These are phyloP conservation scores for Aureobasidium mangrovei DNA, from an alignment of 2,329 filamentous ascomycete species.

Conservation along the genomic window DNA sequence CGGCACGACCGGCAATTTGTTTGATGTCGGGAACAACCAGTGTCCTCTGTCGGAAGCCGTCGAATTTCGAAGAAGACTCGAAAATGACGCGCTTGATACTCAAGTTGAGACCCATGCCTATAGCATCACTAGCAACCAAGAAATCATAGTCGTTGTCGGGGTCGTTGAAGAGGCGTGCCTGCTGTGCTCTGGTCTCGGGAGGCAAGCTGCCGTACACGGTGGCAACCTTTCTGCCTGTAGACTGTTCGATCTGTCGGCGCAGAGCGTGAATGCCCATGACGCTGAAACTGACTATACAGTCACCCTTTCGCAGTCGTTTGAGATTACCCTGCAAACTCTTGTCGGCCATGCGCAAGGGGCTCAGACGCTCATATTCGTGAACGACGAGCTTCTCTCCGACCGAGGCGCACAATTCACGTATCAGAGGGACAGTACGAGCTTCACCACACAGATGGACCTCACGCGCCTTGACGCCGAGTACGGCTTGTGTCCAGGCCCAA, in stretches of 20 bases:
- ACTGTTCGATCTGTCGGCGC: conserved; percentile 66
- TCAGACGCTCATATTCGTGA: conserved; percentile 76
- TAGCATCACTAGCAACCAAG: conserved; percentile 86
- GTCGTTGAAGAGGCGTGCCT: conserved; percentile 90
- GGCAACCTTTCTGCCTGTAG: conserved; percentile 72
- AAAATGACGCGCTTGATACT: conserved; percentile 85
- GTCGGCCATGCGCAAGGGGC: conserved; percentile 59
- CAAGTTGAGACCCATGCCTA: conserved; percentile 94
- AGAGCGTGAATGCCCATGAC: conserved; percentile 72
- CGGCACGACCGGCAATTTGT: conserved; percentile 89
- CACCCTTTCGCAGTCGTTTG: conserved; percentile 68
- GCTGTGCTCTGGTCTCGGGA: conserved; percentile 83
- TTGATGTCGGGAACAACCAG: conserved; percentile 74
- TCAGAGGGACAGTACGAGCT: conserved; percentile 67
- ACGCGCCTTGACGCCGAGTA: conserved; percentile 76
- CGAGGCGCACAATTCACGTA: conserved; percentile 66
- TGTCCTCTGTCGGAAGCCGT: conserved; percentile 48
- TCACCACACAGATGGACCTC: conserved; percentile 94
- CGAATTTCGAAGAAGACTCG: conserved; percentile 64
- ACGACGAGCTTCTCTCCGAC: conserved; percentile 76
- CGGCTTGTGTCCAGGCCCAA: conserved; percentile 88
- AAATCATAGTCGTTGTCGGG: conserved; percentile 93
- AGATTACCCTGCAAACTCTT: conserved; percentile 57
- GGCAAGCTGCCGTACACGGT: conserved; percentile 89
- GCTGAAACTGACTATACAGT: conserved; percentile 82